Evolutionary conservation across 148 eudicot genomes (phyloP), one percentile per base, ranked within the genome.

Genomic region (Fagopyrum homotropicum): DNA sequence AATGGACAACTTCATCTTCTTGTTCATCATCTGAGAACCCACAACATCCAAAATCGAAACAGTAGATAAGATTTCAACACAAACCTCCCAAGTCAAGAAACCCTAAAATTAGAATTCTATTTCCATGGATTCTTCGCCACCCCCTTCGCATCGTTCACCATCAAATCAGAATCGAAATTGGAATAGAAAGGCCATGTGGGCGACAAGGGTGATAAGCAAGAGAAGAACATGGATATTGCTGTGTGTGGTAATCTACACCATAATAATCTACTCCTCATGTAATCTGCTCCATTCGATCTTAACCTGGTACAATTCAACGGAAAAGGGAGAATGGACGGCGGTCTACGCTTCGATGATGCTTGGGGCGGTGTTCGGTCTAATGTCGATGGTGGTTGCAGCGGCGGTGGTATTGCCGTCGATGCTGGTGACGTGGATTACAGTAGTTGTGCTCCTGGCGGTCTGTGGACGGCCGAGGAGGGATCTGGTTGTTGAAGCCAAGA

Each of bases 371-470:
- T 86, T 91, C 46, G 97, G 97, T 19, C 59, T 91, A 0, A 86
- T 89, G 60, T 88, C 91, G 44, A 88, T 88, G 86, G 92, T 75
- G 55, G 90, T 90, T 5, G 97, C 97, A 15, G 64, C 85, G 14
- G 90, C 89, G 2, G 90, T 89, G 69, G 93, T 87, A 14, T 82
- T 88, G 1, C 97, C 93, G 46, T 87, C 92, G 4, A 86, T 87
- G 72, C 44, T 91, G 59, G 85, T 88, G 40, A 86, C 85, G 9
- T 88, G 91, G 91, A 84, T 88, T 29, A 88, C 89, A 0, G 75
- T 86, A 8, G 80, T 89, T 0, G 94, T 91, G 50, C 59, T 86
- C 66, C 75, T 86, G 6, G 72, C 88, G 0, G 80, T 84, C 17
- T 80, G 69, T 56, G 88, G 88, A 49, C 81, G 73, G 45, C 72